A percentile compares a stretch with the other conserved stretches of the same genome.
Conservation (phyloP, 2,329 filamentous ascomycete species). For the Trichoderma sp. region DNA sequence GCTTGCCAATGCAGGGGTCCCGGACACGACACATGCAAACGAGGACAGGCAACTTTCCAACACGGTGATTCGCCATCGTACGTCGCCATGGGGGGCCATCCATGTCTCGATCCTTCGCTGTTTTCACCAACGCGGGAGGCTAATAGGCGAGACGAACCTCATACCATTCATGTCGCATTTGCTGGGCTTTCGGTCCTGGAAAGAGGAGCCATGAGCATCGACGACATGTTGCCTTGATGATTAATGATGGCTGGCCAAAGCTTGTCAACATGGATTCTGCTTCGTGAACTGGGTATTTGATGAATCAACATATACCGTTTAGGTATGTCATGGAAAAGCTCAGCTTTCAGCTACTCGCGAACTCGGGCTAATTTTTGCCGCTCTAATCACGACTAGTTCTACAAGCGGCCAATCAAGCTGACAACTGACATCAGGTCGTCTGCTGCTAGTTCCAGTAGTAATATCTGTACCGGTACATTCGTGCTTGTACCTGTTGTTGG, state of each 20-base stretch:
- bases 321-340: not conserved
- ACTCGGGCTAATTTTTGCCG: not conserved
- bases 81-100: not conserved
- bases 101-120: conserved; percentile 9
- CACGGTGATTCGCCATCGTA: not conserved
- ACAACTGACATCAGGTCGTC: not conserved
- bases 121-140: conserved; percentile 1
- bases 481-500: not conserved
- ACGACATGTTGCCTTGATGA: not conserved
- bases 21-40: conserved; percentile 1
- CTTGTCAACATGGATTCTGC: not conserved
- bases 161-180: conserved; percentile 1
- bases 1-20: conserved; percentile 9
- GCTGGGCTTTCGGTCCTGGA: not conserved
- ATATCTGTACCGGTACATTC: not conserved
- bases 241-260: not conserved
- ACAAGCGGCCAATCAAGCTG: conserved; percentile 1
- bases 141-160: conserved; percentile 11
- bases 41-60: not conserved
- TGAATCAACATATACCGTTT: not conserved
- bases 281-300: not conserved
- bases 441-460: not conserved
- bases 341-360: not conserved
- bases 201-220: not conserved
- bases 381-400: conserved; percentile 1